Conservation (phyloP, 2,329 filamentous ascomycete genomes). For the Trichoderma koningiopsis region DNA sequence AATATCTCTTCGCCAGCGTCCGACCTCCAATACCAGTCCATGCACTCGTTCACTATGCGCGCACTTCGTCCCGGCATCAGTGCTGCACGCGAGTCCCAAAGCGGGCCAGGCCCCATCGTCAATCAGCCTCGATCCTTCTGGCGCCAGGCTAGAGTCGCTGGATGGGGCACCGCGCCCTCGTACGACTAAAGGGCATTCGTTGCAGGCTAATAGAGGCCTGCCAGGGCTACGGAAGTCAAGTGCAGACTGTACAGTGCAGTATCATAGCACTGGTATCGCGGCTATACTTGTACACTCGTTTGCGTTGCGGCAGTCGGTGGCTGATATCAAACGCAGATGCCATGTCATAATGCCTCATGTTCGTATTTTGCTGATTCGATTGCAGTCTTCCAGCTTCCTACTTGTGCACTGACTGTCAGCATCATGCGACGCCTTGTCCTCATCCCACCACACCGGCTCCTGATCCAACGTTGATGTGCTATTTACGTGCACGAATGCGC, state of each 20-base stretch:
- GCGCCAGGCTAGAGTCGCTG: conserved; percentile 18
- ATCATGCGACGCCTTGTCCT: conserved; percentile 14
- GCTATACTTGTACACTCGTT: neutral
- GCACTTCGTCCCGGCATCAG: conserved; percentile 5
- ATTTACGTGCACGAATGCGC: neutral
- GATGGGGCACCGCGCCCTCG: conserved; percentile 5
- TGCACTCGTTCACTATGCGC: neutral
- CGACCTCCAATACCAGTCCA: neutral
- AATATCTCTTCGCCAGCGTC: neutral
- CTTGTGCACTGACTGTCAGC: neutral
- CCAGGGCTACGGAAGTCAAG: neutral
- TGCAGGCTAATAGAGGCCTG: neutral
- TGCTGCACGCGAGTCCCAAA: conserved; percentile 8
- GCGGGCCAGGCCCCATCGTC: conserved; percentile 20
- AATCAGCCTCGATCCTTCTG: conserved; percentile 25
- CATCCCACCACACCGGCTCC: conserved; percentile 13
- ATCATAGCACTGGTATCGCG: neutral
- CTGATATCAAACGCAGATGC: neutral
- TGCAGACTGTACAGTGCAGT: neutral
- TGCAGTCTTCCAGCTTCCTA: neutral
- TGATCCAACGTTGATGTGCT: conserved; percentile 17
- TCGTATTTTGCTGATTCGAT: neutral
- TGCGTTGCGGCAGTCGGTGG: neutral
- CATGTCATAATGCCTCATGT: neutral
- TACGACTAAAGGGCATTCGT: conserved; percentile 7